phyloP scores from a whole-genome alignment of 192 early-diverging fungal genomes.

The Globomyces pollinis-pini region DNA sequence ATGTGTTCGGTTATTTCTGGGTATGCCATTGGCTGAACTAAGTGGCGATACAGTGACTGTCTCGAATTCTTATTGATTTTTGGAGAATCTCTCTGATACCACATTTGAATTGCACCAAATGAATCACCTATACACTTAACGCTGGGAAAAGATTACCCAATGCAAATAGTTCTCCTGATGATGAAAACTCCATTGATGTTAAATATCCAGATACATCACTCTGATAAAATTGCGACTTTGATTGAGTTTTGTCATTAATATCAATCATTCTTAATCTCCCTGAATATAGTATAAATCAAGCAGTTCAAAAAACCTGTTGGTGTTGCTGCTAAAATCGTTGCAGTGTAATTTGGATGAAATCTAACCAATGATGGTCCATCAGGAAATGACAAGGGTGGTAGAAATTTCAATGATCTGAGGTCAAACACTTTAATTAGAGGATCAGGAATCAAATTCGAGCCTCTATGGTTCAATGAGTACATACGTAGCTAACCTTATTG shows the following conservation, averaged over 20 bases:
- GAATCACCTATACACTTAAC: no score
- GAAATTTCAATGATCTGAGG: slow-evolving; percentile 59
- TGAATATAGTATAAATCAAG: slow-evolving; percentile 22
- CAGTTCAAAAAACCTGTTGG: neutral
- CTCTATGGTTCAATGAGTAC: slow-evolving; percentile 21
- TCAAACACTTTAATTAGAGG: slow-evolving; percentile 78
- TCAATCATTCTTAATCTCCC: slow-evolving; percentile 68
- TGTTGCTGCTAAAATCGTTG: slow-evolving; percentile 52
- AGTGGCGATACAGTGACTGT: slow-evolving; percentile 43
- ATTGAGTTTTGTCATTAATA: slow-evolving; percentile 29
- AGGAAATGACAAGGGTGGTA: slow-evolving; percentile 65
- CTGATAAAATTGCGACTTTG: slow-evolving; percentile 23
- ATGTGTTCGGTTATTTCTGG: slow-evolving; percentile 47
- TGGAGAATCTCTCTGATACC: slow-evolving; percentile 59
- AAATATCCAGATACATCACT: slow-evolving; percentile 34
- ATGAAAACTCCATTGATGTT: slow-evolving; percentile 70
- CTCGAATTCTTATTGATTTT: slow-evolving; percentile 59
- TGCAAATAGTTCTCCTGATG: slow-evolving; percentile 66
- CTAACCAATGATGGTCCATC: slow-evolving; percentile 57
- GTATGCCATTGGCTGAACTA: slow-evolving; percentile 30
- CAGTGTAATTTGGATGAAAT: slow-evolving; percentile 64
- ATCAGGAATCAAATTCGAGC: slow-evolving; percentile 59
- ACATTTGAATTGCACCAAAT: slow-evolving; percentile 68
- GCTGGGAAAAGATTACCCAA: no score
- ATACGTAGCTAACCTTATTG: slow-evolving; percentile 43